Evolutionary conservation across 345 rosid species (phyloP).

Genomic region (Balakata baccata): DNA sequence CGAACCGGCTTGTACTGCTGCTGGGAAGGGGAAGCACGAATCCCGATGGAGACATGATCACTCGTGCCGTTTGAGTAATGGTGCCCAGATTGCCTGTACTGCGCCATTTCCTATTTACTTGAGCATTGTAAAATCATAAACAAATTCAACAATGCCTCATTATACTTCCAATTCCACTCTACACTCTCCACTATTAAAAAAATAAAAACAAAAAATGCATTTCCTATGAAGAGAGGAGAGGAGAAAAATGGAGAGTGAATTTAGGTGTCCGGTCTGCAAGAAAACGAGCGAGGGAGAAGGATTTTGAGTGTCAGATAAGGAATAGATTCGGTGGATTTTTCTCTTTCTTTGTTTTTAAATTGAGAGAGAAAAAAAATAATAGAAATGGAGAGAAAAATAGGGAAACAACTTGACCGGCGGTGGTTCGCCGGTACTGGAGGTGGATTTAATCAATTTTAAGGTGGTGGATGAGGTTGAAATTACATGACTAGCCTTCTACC

Average conservation of each 20-base stretch:
- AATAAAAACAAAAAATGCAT: not conserved
- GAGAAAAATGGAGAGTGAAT: not conserved
- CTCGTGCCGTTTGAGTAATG: constrained; percentile 45
- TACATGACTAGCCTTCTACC: not conserved
- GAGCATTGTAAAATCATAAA: not conserved
- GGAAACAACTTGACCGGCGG: not conserved
- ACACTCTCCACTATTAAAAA: not conserved
- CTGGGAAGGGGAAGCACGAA: constrained; percentile 36
- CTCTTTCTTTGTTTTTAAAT: not conserved
- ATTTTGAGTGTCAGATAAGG: not conserved
- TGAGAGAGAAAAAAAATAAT: not conserved
- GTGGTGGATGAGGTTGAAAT: not conserved
- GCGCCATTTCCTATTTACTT: constrained; percentile 51
- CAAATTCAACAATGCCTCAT: not conserved
- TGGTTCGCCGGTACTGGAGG: not conserved
- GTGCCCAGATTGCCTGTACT: constrained; percentile 77
- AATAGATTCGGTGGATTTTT: not conserved
- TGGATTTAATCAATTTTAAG: not conserved
- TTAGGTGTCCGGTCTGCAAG: not conserved
- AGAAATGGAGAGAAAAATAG: not conserved
- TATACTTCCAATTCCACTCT: not conserved
- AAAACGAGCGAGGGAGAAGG: too few relatives aligned
- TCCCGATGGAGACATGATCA: constrained; percentile 62
- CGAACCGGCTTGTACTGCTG: constrained; percentile 51
- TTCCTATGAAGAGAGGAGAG: not conserved